phyloP scores from a whole-genome alignment of 257 asterid genomes.

The Solanum gracilifrons region DNA sequence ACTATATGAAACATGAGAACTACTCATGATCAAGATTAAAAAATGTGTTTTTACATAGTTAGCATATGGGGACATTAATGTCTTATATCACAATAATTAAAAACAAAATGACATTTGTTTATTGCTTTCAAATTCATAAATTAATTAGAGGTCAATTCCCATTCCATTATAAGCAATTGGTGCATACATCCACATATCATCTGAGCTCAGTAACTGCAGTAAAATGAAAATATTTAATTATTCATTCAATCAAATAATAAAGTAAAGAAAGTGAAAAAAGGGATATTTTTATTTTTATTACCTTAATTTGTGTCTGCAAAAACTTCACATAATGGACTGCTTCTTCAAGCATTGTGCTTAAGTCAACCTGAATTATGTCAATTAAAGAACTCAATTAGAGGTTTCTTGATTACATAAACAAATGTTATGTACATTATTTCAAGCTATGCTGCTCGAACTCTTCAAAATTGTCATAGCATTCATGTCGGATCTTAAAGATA shows the following conservation, averaged over 20 bases:
- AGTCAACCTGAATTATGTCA: constrained; percentile 30
- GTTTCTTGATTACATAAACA: background rate
- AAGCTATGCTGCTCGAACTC: too few species aligned
- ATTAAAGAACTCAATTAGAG: background rate
- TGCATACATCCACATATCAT: constrained; percentile 93
- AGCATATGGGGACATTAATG: background rate
- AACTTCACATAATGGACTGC: constrained; percentile 83
- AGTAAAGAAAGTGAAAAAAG: background rate
- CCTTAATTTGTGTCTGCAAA: constrained; percentile 84
- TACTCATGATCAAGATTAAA: background rate
- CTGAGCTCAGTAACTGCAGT: constrained; percentile 77
- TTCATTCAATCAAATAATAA: background rate
- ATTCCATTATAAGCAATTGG: constrained; percentile 83
- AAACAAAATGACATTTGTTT: background rate
- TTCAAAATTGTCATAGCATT: accelerated
- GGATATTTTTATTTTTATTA: background rate
- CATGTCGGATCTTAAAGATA: background rate
- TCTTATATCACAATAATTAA: background rate
- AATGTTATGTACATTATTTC: background rate
- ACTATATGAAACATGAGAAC: background rate
- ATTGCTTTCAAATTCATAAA: constrained; percentile 6
- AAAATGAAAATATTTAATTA: background rate
- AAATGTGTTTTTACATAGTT: background rate
- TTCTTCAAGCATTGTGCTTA: constrained; percentile 96
- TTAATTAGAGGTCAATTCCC: constrained; percentile 43